These are phyloP conservation scores for Pythium apleroticum DNA, from an alignment of 352 stramenopile species.

Conservation along the genomic window DNA sequence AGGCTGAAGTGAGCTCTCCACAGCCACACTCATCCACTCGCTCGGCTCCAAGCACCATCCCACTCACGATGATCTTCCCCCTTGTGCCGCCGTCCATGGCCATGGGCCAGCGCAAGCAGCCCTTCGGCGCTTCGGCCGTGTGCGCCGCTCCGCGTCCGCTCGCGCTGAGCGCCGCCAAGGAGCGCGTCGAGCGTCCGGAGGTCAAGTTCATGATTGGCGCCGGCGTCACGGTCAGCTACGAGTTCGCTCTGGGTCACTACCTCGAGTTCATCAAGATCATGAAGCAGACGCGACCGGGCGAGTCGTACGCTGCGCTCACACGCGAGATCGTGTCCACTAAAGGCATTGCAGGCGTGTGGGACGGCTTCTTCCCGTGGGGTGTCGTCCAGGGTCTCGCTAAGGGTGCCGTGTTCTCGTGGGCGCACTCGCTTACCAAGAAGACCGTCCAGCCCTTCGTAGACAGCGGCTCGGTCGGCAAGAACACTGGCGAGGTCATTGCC, in stretches of 20 bases:
- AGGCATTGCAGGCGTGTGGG: constrained; percentile 89
- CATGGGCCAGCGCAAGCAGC: background rate
- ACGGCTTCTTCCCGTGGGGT: constrained; percentile 94
- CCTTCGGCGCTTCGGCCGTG: constrained; percentile 4
- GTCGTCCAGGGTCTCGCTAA: constrained; percentile 89
- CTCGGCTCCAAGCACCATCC: background rate
- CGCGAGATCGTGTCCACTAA: constrained; percentile 87
- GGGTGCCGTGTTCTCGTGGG: constrained; percentile 90
- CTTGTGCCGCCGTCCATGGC: constrained; percentile 9
- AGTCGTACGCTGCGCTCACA: constrained; percentile 80
- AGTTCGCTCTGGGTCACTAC: constrained; percentile 88
- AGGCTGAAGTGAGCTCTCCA: background rate
- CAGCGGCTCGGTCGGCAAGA: constrained; percentile 48
- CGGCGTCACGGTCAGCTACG: constrained; percentile 85
- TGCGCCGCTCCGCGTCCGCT: constrained; percentile 29
- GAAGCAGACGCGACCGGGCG: constrained; percentile 84
- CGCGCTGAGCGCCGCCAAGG: constrained; percentile 20
- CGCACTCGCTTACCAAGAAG: constrained; percentile 72
- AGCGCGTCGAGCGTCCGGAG: constrained; percentile 49
- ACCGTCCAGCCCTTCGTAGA: constrained; percentile 61
- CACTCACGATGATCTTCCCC: constrained; percentile 17
- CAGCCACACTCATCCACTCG: constrained; percentile 20
- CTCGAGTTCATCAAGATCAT: constrained; percentile 95
- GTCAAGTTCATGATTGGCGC: constrained; percentile 86
- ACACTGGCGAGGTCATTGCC: constrained; percentile 76